Percentiles rank a stretch among this genome's conserved stretches.
phyloP scores from a whole-genome alignment of 2,329 filamentous ascomycete genomes.

The Nothopassalora personata region DNA sequence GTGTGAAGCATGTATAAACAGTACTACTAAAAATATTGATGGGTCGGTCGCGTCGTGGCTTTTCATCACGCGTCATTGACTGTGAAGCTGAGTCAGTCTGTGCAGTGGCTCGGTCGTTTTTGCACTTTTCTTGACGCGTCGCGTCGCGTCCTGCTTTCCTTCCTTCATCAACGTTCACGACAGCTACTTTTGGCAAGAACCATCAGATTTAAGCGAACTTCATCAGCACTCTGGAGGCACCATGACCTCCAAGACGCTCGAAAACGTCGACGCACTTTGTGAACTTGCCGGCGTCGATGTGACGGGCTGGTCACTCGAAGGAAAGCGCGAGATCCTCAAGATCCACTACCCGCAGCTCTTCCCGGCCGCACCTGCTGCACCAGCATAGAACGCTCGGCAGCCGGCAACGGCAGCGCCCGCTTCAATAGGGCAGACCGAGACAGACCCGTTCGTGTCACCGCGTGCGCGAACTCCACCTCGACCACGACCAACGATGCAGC shows the following conservation, averaged over 20 bases:
- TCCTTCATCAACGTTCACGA: neutral
- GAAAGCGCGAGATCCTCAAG: too few relatives aligned
- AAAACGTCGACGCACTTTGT: too few relatives aligned
- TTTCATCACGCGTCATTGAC: neutral
- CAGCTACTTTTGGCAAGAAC: neutral
- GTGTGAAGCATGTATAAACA: neutral
- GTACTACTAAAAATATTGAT: neutral
- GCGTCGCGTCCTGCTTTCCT: neutral
- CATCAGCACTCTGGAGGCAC: neutral
- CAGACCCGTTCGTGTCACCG: too few relatives aligned
- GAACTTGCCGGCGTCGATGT: too few relatives aligned
- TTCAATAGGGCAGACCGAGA: too few relatives aligned
- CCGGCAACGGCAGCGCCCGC: too few relatives aligned
- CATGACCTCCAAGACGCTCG: neutral
- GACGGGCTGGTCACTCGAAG: too few relatives aligned
- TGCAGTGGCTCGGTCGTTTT: neutral
- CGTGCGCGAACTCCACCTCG: neutral
- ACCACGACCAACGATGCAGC: neutral
- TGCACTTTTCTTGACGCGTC: neutral
- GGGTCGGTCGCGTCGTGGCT: too few relatives aligned
- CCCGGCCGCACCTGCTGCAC: too few relatives aligned
- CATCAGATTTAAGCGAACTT: neutral
- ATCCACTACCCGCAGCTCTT: neutral
- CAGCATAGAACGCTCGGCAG: neutral
- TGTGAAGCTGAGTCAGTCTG: neutral